These are phyloP conservation scores for Plasmodium cynomolgi DNA, from an alignment of 169 alveolate species.

Conservation along the genomic window DNA sequence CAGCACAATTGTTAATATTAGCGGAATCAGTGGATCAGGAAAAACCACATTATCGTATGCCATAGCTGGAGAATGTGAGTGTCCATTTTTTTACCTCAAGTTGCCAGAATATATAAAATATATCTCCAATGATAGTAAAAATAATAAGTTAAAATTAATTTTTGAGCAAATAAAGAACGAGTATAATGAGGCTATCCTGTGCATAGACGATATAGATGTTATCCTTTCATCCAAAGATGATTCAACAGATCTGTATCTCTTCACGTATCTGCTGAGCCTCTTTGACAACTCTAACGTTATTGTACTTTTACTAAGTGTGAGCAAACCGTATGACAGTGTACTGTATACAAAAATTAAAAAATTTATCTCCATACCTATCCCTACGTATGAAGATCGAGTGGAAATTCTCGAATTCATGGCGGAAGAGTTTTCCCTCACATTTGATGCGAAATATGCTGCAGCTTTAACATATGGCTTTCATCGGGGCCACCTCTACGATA, in stretches of 20 bases:
- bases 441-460: constrained; percentile 41
- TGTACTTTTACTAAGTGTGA: constrained; percentile 44
- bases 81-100: constrained; percentile 84
- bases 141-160: constrained; percentile 46
- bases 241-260: constrained; percentile 46
- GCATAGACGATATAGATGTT: constrained; percentile 72
- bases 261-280: constrained; percentile 42
- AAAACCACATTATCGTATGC: constrained; percentile 97
- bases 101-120: constrained; percentile 78
- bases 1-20: constrained; percentile 33
- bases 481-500: constrained; percentile 54
- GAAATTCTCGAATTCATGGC: constrained; percentile 41
- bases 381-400: constrained; percentile 67
- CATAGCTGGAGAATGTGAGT: constrained; percentile 89
- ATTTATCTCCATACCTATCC: constrained; percentile 54
- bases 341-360: constrained; percentile 56
- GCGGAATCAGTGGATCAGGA: constrained; percentile 99
- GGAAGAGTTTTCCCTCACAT: background rate
- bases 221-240: constrained; percentile 56
- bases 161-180: constrained; percentile 69
- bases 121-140: constrained; percentile 45
- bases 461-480: constrained; percentile 62
- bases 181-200: constrained; percentile 35
- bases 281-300: constrained; percentile 57
- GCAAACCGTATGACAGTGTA: constrained; percentile 62